These are phyloP conservation scores for Gillenia trifoliata DNA, from an alignment of 306 rosid genomes.

Conservation along the genomic window DNA sequence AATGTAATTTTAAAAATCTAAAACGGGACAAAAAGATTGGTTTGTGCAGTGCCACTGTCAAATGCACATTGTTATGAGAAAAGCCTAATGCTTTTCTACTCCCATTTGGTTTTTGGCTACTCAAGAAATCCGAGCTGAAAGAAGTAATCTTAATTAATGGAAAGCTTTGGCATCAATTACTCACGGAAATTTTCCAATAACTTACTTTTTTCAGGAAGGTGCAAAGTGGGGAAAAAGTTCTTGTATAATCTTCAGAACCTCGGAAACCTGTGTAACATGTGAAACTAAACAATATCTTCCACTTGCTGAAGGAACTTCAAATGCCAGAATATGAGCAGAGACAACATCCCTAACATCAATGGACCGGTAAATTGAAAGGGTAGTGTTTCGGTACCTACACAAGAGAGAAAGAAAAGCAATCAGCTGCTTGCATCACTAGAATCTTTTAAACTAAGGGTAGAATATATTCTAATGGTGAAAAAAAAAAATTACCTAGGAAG, in stretches of 20 bases:
- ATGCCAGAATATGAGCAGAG: slow-evolving; percentile 17
- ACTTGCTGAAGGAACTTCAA: slow-evolving; percentile 25
- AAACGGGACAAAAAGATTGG: too few relatives aligned
- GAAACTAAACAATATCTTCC: slow-evolving; percentile 26
- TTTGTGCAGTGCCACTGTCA: not conserved
- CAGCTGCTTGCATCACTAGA: not conserved
- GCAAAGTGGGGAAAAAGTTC: slow-evolving; percentile 12
- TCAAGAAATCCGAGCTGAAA: too few relatives aligned
- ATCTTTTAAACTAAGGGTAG: not conserved
- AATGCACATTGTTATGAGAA: too few relatives aligned
- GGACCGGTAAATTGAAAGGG: not conserved
- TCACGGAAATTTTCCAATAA: not conserved
- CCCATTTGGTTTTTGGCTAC: too few relatives aligned
- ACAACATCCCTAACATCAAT: slow-evolving; percentile 22
- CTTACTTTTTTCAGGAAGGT: slow-evolving; percentile 10
- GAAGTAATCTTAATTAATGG: too few relatives aligned
- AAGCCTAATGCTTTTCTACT: too few relatives aligned
- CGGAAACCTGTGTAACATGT: not conserved
- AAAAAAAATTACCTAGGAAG: too few relatives aligned
- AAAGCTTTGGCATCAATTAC: too few relatives aligned
- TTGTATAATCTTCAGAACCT: slow-evolving; percentile 1
- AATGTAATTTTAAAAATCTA: too few relatives aligned
- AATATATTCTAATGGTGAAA: not conserved
- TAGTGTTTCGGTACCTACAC: not conserved
- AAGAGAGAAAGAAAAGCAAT: not conserved